phyloP scores from a whole-genome alignment of 371 early-diverging fungal genomes.

The Catenaria anguillulae region DNA sequence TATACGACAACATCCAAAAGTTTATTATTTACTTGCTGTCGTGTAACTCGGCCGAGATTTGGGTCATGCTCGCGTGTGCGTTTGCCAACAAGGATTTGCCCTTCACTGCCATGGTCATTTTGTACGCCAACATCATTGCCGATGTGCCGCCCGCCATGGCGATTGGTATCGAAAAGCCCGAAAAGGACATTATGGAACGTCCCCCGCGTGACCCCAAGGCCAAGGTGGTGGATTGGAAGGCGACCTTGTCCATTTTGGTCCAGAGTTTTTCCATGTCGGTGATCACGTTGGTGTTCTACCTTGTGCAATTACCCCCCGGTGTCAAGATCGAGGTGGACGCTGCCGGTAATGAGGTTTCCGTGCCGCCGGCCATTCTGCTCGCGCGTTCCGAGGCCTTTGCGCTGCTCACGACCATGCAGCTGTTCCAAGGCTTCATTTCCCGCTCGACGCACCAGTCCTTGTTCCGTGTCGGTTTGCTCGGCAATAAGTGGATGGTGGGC shows the following conservation, averaged over 20 bases:
- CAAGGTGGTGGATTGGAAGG: conserved; percentile 22
- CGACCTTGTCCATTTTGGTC: conserved; percentile 11
- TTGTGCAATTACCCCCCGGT: too few species aligned
- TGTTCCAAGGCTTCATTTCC: conserved; percentile 63
- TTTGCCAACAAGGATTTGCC: conserved; percentile 25
- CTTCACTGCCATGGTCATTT: conserved; percentile 43
- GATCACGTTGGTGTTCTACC: neutral
- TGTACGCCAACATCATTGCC: conserved; percentile 71
- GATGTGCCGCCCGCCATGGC: conserved; percentile 71
- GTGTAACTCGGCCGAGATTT: conserved; percentile 57
- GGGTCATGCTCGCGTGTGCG: conserved; percentile 17
- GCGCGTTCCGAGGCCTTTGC: conserved; percentile 32
- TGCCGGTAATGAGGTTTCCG: neutral
- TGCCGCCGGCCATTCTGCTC: neutral
- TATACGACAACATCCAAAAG: conserved; percentile 81
- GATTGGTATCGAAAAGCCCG: conserved; percentile 68
- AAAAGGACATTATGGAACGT: conserved; percentile 57
- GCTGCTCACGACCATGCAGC: conserved; percentile 57
- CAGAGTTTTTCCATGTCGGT: conserved; percentile 2
- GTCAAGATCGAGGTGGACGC: neutral
- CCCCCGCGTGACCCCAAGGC: conserved; percentile 49
- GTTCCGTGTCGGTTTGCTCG: conserved; percentile 47
- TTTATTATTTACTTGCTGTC: conserved; percentile 78
- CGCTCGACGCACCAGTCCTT: conserved; percentile 48
- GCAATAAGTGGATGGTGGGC: conserved; percentile 60